Base-by-base conservation (phyloP, 257 asterid species). In the Lithospermum erythrorhizon region DNA sequence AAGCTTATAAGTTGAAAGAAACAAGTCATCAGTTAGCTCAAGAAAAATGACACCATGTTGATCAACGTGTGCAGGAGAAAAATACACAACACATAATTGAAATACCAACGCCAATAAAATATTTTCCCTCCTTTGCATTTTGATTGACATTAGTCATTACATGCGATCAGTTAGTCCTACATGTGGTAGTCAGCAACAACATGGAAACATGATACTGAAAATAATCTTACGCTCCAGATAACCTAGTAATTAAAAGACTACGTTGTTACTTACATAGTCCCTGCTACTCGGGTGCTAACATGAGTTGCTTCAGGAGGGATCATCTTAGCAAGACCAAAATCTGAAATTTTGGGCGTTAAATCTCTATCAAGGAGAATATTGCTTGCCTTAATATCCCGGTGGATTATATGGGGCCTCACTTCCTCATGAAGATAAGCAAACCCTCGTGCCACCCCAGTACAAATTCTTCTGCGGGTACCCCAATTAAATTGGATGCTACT, bases 381-480 rank as follows among this genome's bases (percentile, higher is more conserved):
- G 78, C 98, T 89, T 3, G 98, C 97, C 79, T 93, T 93, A 71
- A 93, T 93, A 74, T 93, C 99, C 19, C 99, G 87, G 72, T 93
- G 99, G 65, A 93, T 45, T 57, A 93, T 89, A 70, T 81, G 87
- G 5, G 97, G 98, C 65, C 76, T 81, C 64, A 84, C 89, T 81
- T 93, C 95, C 79, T 93, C 97, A 8, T 93, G 98, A 64, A 93
- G 97, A 77, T 82, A 86, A 41, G 98, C 82, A 63, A 93, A 86
- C 66, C 97, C 98, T 60, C 55, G 68, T 9, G 98, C 98, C 64
- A 93, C 76, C 56, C 98, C 98, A 4, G 81, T 58, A 69, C 89
- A 78, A 68, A 93, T 80, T 62, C 72, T 74, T 47, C 75, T 81
- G 55, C 98, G 79, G 5, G 81, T 81, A 65, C 16, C 60, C 98